phyloP scores from a whole-genome alignment of 73 alveolate genomes.

The Tetrahymena borealis region DNA sequence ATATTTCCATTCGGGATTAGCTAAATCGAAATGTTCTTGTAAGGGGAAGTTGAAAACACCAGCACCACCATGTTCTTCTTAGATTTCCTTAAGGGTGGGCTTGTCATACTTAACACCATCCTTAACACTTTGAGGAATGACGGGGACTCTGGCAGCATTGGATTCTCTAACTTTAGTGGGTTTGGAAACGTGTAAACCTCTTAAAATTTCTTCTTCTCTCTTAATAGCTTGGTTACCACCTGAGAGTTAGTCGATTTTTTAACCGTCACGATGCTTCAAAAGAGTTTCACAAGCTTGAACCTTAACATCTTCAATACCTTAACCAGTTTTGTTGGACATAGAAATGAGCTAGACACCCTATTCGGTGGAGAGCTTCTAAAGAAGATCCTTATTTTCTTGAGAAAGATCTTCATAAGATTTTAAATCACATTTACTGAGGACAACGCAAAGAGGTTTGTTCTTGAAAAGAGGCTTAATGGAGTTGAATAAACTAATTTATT shows the following conservation, averaged over 20 bases:
- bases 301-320: constrained; percentile 82
- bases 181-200: constrained; percentile 80
- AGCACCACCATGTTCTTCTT: constrained; percentile 95
- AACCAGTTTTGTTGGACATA: constrained; percentile 81
- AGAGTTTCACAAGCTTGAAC: constrained; percentile 87
- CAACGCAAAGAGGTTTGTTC: constrained; percentile 96
- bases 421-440: constrained; percentile 89
- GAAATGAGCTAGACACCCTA: constrained; percentile 61
- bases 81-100: constrained; percentile 71
- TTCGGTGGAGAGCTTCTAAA: constrained; percentile 74
- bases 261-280: constrained; percentile 72
- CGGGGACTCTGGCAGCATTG: constrained; percentile 57
- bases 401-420: constrained; percentile 71
- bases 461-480: constrained; percentile 94
- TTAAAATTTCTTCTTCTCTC: constrained; percentile 71
- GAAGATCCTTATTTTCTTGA: constrained; percentile 52
- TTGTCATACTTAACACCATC: constrained; percentile 59
- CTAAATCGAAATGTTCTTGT: constrained; percentile 57
- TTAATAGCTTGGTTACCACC: constrained; percentile 44
- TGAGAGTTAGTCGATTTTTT: constrained; percentile 66
- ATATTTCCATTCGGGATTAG: constrained; percentile 96
- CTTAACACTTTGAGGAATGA: constrained; percentile 64
- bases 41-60: constrained; percentile 87
- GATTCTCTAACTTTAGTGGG: constrained; percentile 60
- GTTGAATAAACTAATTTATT: constrained; percentile 87